Evolutionary conservation across 345 rosid species (phyloP), one percentile per base, ranked within the genome.

Genomic region (Aquilaria malaccensis): DNA sequence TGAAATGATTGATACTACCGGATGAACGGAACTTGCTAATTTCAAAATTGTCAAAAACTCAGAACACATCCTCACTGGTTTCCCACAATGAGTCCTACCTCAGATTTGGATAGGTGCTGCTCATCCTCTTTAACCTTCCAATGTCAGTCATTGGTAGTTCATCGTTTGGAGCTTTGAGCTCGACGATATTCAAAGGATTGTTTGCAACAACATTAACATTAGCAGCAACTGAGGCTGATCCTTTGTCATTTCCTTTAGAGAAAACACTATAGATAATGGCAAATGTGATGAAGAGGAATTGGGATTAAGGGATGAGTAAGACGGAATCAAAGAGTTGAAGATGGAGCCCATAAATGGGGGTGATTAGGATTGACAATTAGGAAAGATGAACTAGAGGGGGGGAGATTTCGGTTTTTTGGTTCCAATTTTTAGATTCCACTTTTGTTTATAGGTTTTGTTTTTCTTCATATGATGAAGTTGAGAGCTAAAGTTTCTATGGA

Each of bases 61-160:
- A 85, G 62, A 64, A 83, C 66, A 68, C 79, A 2, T 79, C 83
- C 2, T 80, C 83, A 2, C 41, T 63, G 10, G 73, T 79, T 59
- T 70, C 79, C 79, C 73, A 73, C 33, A 67, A 55, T 9, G 71
- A 69, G 0, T 82, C 91, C 22, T 81, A 67, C 51, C 81, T 72
- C 56, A 88, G 78, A 81, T 91, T 94, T 56, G 96, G 96, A 64
- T 84, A 86, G 15, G 98, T 88, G 69, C 77, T 84, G 41, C 91
- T 80, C 65, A 71, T 88, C 72, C 91, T 83, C 82, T 75, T 81
- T 66, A 91, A 72, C 70, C 81, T 76, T 59, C 65, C 13, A 22
- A 30, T n/a, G n/a, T 79, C 71, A 55, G 76, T 62, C 1, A 32
- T 77, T 50, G 76, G 69, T 41, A 62, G 22, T 22, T 22, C 12